Percentiles rank a stretch among this genome's conserved stretches.
These are phyloP conservation scores for Colletotrichum musae DNA, from an alignment of 2,329 filamentous ascomycete genomes.

Conservation along the genomic window DNA sequence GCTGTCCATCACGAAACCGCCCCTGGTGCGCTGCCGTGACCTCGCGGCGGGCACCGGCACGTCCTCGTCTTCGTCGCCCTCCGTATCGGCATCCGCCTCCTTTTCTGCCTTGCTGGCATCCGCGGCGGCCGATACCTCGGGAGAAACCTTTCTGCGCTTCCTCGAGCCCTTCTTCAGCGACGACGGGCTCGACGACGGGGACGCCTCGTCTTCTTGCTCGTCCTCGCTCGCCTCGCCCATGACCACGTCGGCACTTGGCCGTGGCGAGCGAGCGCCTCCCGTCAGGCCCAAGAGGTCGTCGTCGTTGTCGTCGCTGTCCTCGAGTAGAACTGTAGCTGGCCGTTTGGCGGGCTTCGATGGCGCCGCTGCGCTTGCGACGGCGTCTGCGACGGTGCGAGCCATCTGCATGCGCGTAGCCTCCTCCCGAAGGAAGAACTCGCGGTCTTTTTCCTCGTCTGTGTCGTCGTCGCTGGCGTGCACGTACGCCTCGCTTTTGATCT, in stretches of 20 bases:
- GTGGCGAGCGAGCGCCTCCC: slow-evolving; percentile 41
- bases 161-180: slow-evolving; percentile 29
- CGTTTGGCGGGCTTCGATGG: slow-evolving; percentile 46
- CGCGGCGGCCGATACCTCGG: background rate
- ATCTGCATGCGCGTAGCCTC: slow-evolving; percentile 61
- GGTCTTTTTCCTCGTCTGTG: slow-evolving; percentile 80
- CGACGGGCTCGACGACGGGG: slow-evolving; percentile 30
- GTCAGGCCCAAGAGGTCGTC: slow-evolving; percentile 37
- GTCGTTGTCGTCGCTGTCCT: slow-evolving; percentile 45
- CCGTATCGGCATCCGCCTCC: slow-evolving; percentile 39
- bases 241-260: slow-evolving; percentile 44
- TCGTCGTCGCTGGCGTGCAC: slow-evolving; percentile 92
- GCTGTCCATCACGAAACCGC: slow-evolving; percentile 72
- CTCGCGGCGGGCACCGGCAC: slow-evolving; percentile 54
- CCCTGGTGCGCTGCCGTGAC: slow-evolving; percentile 60
- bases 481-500: slow-evolving; percentile 88
- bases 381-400: slow-evolving; percentile 55
- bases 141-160: slow-evolving; percentile 31
- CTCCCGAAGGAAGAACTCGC: slow-evolving; percentile 84
- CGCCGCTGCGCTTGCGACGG: slow-evolving; percentile 47
- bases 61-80: slow-evolving; percentile 57
- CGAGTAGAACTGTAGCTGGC: slow-evolving; percentile 45
- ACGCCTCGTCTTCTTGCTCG: slow-evolving; percentile 15
- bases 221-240: slow-evolving; percentile 45
- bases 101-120: slow-evolving; percentile 4